Evolutionary conservation across 163 green algal genomes (phyloP), one percentile per base, ranked within the genome.

Genomic region (Scenedesmus sp.): DNA sequence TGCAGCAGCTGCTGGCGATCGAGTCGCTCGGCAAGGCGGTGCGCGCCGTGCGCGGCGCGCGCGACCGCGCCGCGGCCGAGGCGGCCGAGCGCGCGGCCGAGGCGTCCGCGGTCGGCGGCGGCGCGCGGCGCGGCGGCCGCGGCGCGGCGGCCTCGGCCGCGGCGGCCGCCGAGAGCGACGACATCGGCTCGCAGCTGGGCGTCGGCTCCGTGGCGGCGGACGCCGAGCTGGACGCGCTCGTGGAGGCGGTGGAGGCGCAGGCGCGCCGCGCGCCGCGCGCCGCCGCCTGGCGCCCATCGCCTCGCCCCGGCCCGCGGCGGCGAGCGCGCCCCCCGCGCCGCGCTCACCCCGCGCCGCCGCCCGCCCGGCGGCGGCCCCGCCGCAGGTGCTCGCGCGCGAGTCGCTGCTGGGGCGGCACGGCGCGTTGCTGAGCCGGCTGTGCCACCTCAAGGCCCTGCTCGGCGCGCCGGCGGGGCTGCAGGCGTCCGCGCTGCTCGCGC

Each of bases 141-240:
- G 77, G 66, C 44, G 42, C 31, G 24, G 67, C 33, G 22, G 51
- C 29, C 18, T 51, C 78, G 42, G 69, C 63, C 42, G 56, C 53
- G 44, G 62, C 63, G 56, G 77, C 57, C 17, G 77, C 60, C 22
- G 36, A 66, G 29, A n/a, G n/a, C 34, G 89, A 95, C 7, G 92
- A 96, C 75, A 93, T 96, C 69, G 89, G 83, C 33, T 82, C 87
- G 1, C 85, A 95, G 84, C 83, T 97, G 50, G 93, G 93, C 2
- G 81, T 91, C 57, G 91, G 89, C 0, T 78, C 83, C 20, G 83
- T 89, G 44, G 78, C 84, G n/a, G 67, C 60, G 66, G 90, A 98
- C 60, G 84, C 88, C 20, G 82, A 91, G 76, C 87, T 98, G 65
- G 94, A 98, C 51, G 80, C 66, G 15, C 80, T 96, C 24, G 87